Evolutionary conservation across 2,329 filamentous ascomycete species (phyloP).

Genomic region (Fusarium chuoi): DNA sequence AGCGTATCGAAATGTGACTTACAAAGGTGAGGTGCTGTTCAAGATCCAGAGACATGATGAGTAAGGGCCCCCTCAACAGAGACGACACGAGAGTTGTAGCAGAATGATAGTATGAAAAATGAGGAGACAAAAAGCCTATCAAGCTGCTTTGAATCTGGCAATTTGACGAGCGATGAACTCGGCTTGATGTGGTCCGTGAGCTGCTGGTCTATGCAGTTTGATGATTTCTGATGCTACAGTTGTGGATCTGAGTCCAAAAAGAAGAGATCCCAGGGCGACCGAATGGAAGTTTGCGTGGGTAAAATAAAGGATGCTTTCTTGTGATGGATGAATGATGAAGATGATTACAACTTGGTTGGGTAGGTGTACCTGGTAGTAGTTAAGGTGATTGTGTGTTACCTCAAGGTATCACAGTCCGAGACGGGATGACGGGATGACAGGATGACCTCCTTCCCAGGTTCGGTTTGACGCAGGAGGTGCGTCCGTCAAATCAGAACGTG

Average conservation of each 20-base stretch:
- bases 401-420: conserved; percentile 10
- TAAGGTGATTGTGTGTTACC: background rate
- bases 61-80: conserved; percentile 13
- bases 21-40: conserved; percentile 87
- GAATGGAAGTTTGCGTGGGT: background rate
- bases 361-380: background rate
- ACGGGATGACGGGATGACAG: background rate
- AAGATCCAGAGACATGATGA: conserved; percentile 75
- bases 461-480: conserved; percentile 3
- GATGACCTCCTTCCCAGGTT: conserved; percentile 7
- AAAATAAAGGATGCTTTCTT: background rate
- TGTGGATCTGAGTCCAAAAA: conserved; percentile 24
- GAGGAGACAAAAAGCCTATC: conserved; percentile 22
- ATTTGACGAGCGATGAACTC: conserved; percentile 13
- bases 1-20: conserved; percentile 50
- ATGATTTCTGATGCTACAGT: conserved; percentile 15
- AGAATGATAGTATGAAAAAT: background rate
- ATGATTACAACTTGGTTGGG: conserved; percentile 10
- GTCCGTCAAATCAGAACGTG: background rate
- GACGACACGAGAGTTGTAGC: conserved; percentile 7
- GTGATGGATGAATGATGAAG: conserved; percentile 31
- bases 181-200: conserved; percentile 21
- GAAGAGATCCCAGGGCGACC: background rate
- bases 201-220: conserved; percentile 11
- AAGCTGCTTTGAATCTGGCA: conserved; percentile 10